Evolutionary conservation across 257 asterid genomes (phyloP).

Genomic region (Salvia miltiorrhiza): DNA sequence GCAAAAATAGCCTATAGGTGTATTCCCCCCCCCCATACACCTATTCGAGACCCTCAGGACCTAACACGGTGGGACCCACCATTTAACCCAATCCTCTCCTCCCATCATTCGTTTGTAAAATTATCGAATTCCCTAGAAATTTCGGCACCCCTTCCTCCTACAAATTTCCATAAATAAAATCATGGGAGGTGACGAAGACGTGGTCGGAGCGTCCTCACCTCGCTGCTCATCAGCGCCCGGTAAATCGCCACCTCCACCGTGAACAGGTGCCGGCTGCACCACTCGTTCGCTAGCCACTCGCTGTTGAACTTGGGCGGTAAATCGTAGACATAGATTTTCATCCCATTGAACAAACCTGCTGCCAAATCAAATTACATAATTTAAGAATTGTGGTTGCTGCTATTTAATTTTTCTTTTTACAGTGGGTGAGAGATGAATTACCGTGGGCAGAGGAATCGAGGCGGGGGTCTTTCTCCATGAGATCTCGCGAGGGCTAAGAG

Average conservation of each 20-base stretch:
- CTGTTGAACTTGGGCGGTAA: constrained; percentile 64
- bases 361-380: neutral
- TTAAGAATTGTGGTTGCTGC: too few species aligned
- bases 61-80: too few species aligned
- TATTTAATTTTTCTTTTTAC: too few species aligned
- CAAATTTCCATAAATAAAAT: too few species aligned
- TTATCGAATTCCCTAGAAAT: too few species aligned
- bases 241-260: constrained; percentile 92
- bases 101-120: too few species aligned
- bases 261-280: constrained; percentile 73
- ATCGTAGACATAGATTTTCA: constrained; percentile 71
- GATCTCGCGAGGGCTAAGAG: constrained; percentile 55
- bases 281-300: constrained; percentile 60
- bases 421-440: too few species aligned
- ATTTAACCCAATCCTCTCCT: too few species aligned
- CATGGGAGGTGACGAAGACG: constrained; percentile 89
- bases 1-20: too few species aligned
- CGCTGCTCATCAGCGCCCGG: constrained; percentile 50
- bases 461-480: constrained; percentile 36
- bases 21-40: too few species aligned
- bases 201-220: constrained; percentile 72
- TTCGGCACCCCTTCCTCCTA: too few species aligned
- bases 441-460: constrained; percentile 20
- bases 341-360: constrained; percentile 32
- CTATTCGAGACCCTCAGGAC: too few species aligned